These are phyloP conservation scores for Elongisporangium anandrum DNA, from an alignment of 352 stramenopile species.

Conservation along the genomic window DNA sequence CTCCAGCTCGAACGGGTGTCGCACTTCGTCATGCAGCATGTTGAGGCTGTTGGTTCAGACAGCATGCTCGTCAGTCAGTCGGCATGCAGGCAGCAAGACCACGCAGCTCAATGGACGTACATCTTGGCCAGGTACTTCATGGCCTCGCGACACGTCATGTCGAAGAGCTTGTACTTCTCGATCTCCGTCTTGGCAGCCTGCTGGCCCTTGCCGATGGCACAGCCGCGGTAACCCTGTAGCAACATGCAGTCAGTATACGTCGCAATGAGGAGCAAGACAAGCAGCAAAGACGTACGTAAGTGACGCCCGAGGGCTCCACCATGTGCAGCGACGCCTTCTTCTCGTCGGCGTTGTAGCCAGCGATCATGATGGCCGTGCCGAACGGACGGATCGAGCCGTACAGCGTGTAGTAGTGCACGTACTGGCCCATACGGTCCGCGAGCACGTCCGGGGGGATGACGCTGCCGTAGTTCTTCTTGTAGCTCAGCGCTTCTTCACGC, in stretches of 20 bases:
- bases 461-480: slow-evolving; percentile 96
- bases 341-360: slow-evolving; percentile 93
- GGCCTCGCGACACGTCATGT: slow-evolving; percentile 93
- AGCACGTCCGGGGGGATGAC: slow-evolving; percentile 92
- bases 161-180: slow-evolving; percentile 96
- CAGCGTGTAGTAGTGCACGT: slow-evolving; percentile 99
- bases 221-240: slow-evolving; percentile 94
- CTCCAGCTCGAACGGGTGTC: slow-evolving; percentile 98
- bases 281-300: slow-evolving; percentile 50
- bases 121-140: slow-evolving; percentile 99
- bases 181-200: slow-evolving; percentile 99
- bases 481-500: slow-evolving; percentile 92
- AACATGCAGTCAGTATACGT: slow-evolving; percentile 2
- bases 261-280: neutral
- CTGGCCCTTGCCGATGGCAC: slow-evolving; percentile 95
- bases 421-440: slow-evolving; percentile 93
- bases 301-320: slow-evolving; percentile 91
- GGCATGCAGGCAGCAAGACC: neutral
- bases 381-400: slow-evolving; percentile 97
- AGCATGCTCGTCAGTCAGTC: slow-evolving; percentile 1
- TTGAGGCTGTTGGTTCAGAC: slow-evolving; percentile 73
- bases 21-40: slow-evolving; percentile 94
- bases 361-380: slow-evolving; percentile 94
- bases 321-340: slow-evolving; percentile 89
- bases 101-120: slow-evolving; percentile 51